phyloP scores from a whole-genome alignment of 371 early-diverging fungal species.

The Phascolomyces articulosus region DNA sequence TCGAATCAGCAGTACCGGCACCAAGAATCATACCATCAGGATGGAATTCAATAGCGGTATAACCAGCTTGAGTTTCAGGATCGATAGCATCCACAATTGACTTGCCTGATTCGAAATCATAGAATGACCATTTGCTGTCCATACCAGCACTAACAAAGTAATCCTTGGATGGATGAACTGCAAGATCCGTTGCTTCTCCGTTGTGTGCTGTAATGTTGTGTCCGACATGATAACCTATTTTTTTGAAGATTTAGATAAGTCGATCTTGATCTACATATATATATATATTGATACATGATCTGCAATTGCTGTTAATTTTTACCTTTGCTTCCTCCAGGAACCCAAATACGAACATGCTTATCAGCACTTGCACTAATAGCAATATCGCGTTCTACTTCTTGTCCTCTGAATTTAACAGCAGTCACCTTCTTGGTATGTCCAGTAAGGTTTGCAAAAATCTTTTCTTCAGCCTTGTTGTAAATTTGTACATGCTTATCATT shows the following conservation, averaged over 20 bases:
- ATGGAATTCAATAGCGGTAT: slow-evolving; percentile 81
- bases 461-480: slow-evolving; percentile 65
- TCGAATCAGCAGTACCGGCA: slow-evolving; percentile 77
- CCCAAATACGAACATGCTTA: slow-evolving; percentile 83
- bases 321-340: slow-evolving; percentile 36
- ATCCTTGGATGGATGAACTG: slow-evolving; percentile 78
- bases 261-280: no score
- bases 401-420: slow-evolving; percentile 69
- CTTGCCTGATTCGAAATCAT: slow-evolving; percentile 71
- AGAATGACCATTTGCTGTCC: slow-evolving; percentile 84
- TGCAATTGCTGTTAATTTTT: not conserved
- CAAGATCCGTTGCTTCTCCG: slow-evolving; percentile 72
- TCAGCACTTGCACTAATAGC: slow-evolving; percentile 82
- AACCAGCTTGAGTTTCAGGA: slow-evolving; percentile 43
- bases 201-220: slow-evolving; percentile 68
- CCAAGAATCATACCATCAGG: slow-evolving; percentile 92
- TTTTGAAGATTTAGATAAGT: no score
- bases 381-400: slow-evolving; percentile 50
- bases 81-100: slow-evolving; percentile 56
- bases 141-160: slow-evolving; percentile 77
- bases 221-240: slow-evolving; percentile 54
- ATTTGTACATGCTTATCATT: slow-evolving; percentile 80
- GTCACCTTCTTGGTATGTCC: slow-evolving; percentile 85
- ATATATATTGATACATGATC: no score
- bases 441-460: slow-evolving; percentile 71